Conservation (phyloP, 768 basidiomycete genomes). For the Porpolomopsis calyptriformis region DNA sequence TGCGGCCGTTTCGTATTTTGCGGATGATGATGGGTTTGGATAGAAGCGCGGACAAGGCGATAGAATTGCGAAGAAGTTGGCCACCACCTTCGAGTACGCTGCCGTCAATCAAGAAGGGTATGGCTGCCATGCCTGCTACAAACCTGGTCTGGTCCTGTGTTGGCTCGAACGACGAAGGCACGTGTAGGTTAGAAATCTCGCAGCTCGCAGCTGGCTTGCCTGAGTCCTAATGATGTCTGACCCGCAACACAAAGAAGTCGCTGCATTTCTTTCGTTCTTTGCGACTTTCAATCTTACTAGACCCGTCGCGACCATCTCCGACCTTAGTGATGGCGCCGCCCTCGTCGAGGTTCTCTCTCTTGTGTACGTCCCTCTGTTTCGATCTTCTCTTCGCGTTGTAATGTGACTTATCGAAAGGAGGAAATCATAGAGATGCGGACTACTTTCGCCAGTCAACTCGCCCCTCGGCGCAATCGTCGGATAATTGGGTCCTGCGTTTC, state of each 20-base stretch:
- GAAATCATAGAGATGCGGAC: slow-evolving; percentile 50
- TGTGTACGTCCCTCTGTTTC: slow-evolving; percentile 47
- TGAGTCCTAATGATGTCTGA: slow-evolving; percentile 1
- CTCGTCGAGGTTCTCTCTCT: slow-evolving; percentile 65
- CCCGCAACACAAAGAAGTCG: slow-evolving; percentile 49
- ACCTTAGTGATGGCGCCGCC: slow-evolving; percentile 73
- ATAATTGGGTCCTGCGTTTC: slow-evolving; percentile 87
- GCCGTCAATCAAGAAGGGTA: slow-evolving; percentile 29
- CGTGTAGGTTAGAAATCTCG: too few species aligned
- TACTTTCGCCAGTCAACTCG: slow-evolving; percentile 64
- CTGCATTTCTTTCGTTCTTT: slow-evolving; percentile 77
- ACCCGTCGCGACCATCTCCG: slow-evolving; percentile 49
- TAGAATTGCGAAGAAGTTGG: slow-evolving; percentile 60
- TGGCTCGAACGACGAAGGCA: too few species aligned
- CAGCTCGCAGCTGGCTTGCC: too few species aligned
- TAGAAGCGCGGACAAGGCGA: slow-evolving; percentile 56
- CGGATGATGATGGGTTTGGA: slow-evolving; percentile 47
- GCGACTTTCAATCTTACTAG: slow-evolving; percentile 58
- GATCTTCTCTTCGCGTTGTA: slow-evolving; percentile 1
- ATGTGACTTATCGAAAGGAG: slow-evolving; percentile 2
- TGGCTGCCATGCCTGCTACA: neutral
- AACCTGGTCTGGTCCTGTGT: too few species aligned
- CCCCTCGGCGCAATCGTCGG: slow-evolving; percentile 50
- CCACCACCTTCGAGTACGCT: slow-evolving; percentile 54
- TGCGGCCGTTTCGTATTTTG: slow-evolving; percentile 50